Percentiles rank a stretch among this genome's conserved stretches.
These are phyloP conservation scores for Porphyrellus cyaneotinctus DNA, from an alignment of 768 basidiomycete species.

Conservation along the genomic window DNA sequence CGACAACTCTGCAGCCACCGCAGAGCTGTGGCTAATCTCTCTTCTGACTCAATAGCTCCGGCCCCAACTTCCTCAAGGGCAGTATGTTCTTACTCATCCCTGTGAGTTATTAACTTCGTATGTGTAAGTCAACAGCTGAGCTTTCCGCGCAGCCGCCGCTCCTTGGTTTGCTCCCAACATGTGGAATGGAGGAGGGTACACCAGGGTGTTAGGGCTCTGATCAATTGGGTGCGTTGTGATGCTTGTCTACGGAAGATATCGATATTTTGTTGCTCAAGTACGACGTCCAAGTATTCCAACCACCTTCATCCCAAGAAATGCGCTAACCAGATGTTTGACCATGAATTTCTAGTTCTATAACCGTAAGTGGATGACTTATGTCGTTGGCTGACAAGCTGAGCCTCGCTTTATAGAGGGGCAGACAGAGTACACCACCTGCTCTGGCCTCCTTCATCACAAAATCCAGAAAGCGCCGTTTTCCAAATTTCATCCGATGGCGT, in stretches of 20 bases:
- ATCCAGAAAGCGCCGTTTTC: slow-evolving; percentile 54
- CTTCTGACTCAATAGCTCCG: slow-evolving; percentile 29
- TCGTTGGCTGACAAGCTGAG: slow-evolving; percentile 24
- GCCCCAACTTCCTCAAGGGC: slow-evolving; percentile 25
- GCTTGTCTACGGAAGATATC: background rate
- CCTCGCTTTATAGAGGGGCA: slow-evolving; percentile 38
- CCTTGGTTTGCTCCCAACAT: slow-evolving; percentile 37
- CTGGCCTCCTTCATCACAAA: slow-evolving; percentile 52
- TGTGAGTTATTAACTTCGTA: slow-evolving; percentile 19
- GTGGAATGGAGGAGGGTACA: slow-evolving; percentile 41
- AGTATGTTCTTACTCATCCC: slow-evolving; percentile 33
- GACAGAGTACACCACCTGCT: slow-evolving; percentile 60
- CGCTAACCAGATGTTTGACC: background rate
- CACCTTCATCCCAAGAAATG: too few species aligned
- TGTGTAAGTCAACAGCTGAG: background rate
- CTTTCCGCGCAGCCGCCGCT: slow-evolving; percentile 34
- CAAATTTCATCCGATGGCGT: slow-evolving; percentile 45
- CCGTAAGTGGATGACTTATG: slow-evolving; percentile 10
- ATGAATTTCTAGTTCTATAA: slow-evolving; percentile 18
- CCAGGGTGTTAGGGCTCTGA: slow-evolving; percentile 35
- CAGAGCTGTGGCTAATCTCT: slow-evolving; percentile 27
- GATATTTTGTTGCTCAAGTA: slow-evolving; percentile 25
- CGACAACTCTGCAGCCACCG: slow-evolving; percentile 28
- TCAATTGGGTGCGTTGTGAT: slow-evolving; percentile 38
- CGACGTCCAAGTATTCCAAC: slow-evolving; percentile 35